Evolutionary conservation across 2,329 filamentous ascomycete species (phyloP), one percentile per base, ranked within the genome.

Genomic region (Hypocrella siamensis): DNA sequence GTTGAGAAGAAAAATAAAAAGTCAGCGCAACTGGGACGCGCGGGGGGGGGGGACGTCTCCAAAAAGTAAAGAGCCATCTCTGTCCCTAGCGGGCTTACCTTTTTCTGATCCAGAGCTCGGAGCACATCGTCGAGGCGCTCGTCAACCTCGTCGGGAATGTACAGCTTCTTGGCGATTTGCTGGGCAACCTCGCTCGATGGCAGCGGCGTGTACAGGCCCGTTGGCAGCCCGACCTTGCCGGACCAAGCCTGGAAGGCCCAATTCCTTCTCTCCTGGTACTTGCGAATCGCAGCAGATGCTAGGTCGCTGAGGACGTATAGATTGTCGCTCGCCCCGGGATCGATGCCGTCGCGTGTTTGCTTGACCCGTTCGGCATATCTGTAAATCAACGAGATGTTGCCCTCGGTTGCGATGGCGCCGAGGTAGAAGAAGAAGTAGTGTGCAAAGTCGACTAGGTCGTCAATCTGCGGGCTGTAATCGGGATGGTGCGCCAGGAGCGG

Each of bases 291-390:
- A 3, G 76, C 70, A 53, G 90, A 82, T 0, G 86, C 75, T 8
- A 98, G 67, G 52, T 98, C 90, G 31, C 83, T 86, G 24, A 98
- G 58, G 5, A 86, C 75, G 49, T 94, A 93, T 1, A 98, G 65
- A 38, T 76, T 75, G 35, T 85, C 74, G 43, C 78, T 82, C 36
- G 67, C 63, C 2, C 66, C 59, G 0, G 73, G 68, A 17, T 70
- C 67, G 37, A 96, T 73, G 10, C 72, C 80, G 51, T 98, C 90
- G 26, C 73, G 69, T 8, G 86, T 81, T 53, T 88, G 81, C 62
- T 98, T 98, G 33, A 93, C 78, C 8, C 85, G 75, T 54, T 96
- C 86, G 10, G 85, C 85, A 38, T 94, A 81, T 52, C 90, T 84
- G 60, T 81, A 90, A 26, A 98, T 85, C 38, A 93, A 62, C 1